These are phyloP conservation scores for Rhodotorula paludigena DNA, from an alignment of 768 basidiomycete genomes.

Conservation along the genomic window DNA sequence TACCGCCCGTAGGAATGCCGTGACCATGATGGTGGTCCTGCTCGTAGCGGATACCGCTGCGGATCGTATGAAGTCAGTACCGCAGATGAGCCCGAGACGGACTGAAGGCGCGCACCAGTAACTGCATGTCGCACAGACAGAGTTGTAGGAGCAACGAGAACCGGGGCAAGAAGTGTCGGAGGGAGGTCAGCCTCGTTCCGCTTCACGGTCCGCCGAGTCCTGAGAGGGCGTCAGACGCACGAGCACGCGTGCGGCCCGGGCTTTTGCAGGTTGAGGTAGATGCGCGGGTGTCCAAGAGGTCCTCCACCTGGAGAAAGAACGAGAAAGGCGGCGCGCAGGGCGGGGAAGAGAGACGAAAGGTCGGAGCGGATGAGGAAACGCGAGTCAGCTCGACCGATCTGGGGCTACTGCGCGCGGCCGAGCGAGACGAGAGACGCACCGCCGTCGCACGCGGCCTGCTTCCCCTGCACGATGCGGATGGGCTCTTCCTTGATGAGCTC, in stretches of 20 bases:
- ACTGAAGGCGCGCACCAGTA: slow-evolving; percentile 31
- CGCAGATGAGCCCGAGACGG: neutral
- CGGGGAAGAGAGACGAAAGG: too few relatives aligned
- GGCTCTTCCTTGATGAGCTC: slow-evolving; percentile 81
- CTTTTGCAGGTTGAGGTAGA: slow-evolving; percentile 93
- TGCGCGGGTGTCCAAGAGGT: slow-evolving; percentile 90
- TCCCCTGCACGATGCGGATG: slow-evolving; percentile 68
- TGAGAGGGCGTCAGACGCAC: too few relatives aligned
- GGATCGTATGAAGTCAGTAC: neutral
- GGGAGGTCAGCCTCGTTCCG: too few relatives aligned
- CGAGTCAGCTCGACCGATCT: too few relatives aligned
- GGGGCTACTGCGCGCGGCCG: neutral
- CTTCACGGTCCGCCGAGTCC: too few relatives aligned
- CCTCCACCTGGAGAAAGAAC: slow-evolving; percentile 64
- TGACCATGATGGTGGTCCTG: slow-evolving; percentile 24
- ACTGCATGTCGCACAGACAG: too few relatives aligned
- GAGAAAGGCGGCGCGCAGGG: too few relatives aligned
- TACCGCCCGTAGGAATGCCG: slow-evolving; percentile 10
- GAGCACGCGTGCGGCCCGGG: slow-evolving; percentile 44
- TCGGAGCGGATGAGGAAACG: too few relatives aligned
- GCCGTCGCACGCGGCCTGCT: slow-evolving; percentile 90
- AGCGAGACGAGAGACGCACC: slow-evolving; percentile 56
- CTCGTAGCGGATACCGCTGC: slow-evolving; percentile 31
- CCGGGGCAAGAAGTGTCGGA: too few relatives aligned
- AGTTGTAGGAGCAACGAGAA: too few relatives aligned